Conservation (phyloP, 371 early-diverging fungal species). For the Dinochytrium kinnereticum region DNA sequence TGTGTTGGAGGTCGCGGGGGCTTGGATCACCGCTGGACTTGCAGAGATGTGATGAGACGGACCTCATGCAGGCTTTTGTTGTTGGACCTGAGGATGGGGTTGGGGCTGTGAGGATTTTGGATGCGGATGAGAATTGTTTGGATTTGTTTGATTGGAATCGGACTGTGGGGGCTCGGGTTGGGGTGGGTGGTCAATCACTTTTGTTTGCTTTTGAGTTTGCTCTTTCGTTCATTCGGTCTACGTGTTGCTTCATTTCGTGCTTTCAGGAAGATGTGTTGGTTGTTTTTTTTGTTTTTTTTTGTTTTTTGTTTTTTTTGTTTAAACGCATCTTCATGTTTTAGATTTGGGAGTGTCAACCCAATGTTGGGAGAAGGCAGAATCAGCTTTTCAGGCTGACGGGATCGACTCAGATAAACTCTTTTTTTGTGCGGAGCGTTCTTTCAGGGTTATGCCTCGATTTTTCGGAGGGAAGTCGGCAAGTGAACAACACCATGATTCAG, state of each 20-base stretch:
- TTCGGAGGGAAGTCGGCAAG: not conserved
- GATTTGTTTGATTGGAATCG: not conserved
- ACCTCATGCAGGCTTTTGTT: not conserved
- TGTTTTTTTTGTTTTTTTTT: no score
- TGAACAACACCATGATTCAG: not conserved
- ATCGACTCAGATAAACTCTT: not conserved
- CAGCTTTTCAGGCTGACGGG: not conserved
- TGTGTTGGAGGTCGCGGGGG: not conserved
- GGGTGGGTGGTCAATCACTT: not conserved
- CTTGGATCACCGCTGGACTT: not conserved
- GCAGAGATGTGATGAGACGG: not conserved
- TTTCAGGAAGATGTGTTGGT: no score
- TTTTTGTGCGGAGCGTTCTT: not conserved
- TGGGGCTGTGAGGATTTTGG: not conserved
- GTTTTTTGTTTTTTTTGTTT: no score
- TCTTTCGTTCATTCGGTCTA: not conserved
- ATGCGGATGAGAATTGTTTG: not conserved
- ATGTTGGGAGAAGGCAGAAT: not conserved
- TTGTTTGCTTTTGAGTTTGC: no score
- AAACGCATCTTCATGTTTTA: no score
- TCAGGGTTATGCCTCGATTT: conserved; percentile 11
- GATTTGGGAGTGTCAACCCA: not conserved
- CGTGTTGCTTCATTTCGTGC: not conserved
- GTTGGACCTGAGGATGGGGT: not conserved
- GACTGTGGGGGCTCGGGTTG: not conserved